Conservation (phyloP, 352 stramenopile genomes). For the Globisporangium ultimum region DNA sequence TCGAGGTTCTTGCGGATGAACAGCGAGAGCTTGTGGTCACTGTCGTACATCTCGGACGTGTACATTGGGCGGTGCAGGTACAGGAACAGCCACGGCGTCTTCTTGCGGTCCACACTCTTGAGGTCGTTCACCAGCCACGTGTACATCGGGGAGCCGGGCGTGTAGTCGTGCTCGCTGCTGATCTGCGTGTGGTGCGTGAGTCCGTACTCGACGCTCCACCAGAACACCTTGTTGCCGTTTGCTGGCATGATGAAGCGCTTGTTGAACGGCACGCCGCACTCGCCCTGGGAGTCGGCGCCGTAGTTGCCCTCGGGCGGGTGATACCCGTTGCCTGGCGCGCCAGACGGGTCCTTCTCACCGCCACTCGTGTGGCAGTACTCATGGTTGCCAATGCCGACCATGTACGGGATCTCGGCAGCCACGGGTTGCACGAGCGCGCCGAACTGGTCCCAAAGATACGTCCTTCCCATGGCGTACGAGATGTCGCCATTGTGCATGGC, state of each 20-base stretch:
- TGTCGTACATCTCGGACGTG: constrained; percentile 26
- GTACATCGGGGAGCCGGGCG: constrained; percentile 79
- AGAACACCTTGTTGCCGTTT: constrained; percentile 68
- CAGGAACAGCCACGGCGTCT: constrained; percentile 92
- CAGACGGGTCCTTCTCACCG: constrained; percentile 46
- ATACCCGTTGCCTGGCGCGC: constrained; percentile 37
- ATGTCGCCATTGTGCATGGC: constrained; percentile 76
- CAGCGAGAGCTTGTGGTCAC: constrained; percentile 33
- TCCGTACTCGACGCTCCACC: constrained; percentile 87
- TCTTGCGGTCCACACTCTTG: constrained; percentile 62
- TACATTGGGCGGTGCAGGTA: constrained; percentile 89
- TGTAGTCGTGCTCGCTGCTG: constrained; percentile 88
- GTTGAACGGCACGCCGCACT: constrained; percentile 59
- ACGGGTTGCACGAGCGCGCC: constrained; percentile 62
- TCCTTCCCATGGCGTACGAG: constrained; percentile 50
- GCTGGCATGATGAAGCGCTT: constrained; percentile 54
- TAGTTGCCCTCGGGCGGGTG: constrained; percentile 64
- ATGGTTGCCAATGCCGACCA: constrained; percentile 51
- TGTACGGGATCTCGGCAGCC: constrained; percentile 51
- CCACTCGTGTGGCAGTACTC: constrained; percentile 62
- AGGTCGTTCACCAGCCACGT: constrained; percentile 85
- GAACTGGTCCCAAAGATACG: constrained; percentile 72
- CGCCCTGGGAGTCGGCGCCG: constrained; percentile 48
- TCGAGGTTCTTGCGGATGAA: constrained; percentile 41
- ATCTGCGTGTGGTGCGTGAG: constrained; percentile 89